Conservation (phyloP, 2,329 filamentous ascomycete species). For the Cladosporium sp. region DNA sequence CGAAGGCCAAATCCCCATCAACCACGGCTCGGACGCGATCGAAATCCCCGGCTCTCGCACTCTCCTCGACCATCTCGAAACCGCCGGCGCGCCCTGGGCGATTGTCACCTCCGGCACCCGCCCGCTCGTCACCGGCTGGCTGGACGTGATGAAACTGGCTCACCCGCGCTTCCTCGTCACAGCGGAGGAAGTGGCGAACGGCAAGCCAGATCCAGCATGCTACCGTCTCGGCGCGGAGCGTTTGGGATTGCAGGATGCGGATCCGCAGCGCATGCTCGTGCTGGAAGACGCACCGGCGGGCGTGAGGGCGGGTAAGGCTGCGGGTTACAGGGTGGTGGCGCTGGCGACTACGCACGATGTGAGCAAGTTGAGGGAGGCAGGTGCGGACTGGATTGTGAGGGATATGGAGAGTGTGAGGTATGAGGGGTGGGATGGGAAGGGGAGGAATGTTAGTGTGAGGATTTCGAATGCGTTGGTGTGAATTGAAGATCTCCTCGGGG, state of each 20-base stretch:
- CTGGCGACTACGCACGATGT: constrained; percentile 77
- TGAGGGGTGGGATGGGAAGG: constrained; percentile 49
- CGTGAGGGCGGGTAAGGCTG: constrained; percentile 76
- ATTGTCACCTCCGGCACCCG: constrained; percentile 60
- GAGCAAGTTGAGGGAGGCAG: constrained; percentile 66
- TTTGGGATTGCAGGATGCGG: constrained; percentile 33
- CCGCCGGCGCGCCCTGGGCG: constrained; percentile 67
- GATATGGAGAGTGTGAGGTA: constrained; percentile 73
- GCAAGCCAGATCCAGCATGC: constrained; percentile 49
- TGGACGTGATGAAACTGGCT: constrained; percentile 46
- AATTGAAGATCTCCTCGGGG: too few species aligned
- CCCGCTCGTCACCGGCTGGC: constrained; percentile 47
- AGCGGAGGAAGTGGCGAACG: constrained; percentile 46
- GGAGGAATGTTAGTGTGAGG: constrained; percentile 62
- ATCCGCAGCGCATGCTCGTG: constrained; percentile 57
- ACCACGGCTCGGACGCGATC: constrained; percentile 71
- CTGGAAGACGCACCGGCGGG: constrained; percentile 88
- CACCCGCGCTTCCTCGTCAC: constrained; percentile 45
- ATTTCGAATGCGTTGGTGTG: constrained; percentile 57
- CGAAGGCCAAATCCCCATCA: constrained; percentile 72
- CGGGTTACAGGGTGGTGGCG: constrained; percentile 81
- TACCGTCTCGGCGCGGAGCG: constrained; percentile 42
- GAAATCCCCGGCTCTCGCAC: constrained; percentile 73
- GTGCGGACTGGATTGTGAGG: constrained; percentile 82
- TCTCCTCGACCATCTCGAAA: constrained; percentile 64